phyloP scores from a whole-genome alignment of 2,329 filamentous ascomycete species.

The Aspergillus awamori region DNA sequence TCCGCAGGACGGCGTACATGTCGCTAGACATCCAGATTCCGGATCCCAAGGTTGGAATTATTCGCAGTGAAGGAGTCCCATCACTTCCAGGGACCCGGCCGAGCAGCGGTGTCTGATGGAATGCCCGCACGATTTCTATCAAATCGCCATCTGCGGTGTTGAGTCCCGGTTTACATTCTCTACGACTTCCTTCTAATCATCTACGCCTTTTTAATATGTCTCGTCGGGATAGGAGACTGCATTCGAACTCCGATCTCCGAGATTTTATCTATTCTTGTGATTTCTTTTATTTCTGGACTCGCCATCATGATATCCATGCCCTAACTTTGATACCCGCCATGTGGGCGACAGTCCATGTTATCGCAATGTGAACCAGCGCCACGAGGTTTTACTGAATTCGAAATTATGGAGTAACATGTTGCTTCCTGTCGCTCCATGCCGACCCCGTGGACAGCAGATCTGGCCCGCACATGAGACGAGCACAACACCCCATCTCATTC shows the following conservation, averaged over 20 bases:
- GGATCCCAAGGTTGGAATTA: slow-evolving; percentile 52
- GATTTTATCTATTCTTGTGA: background rate
- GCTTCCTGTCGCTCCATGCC: too few relatives aligned
- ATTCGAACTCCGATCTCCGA: background rate
- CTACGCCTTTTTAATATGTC: background rate
- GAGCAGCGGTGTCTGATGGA: slow-evolving; percentile 29
- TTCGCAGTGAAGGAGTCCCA: slow-evolving; percentile 38
- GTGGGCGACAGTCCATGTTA: background rate
- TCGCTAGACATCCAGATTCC: slow-evolving; percentile 58
- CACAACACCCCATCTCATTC: too few relatives aligned
- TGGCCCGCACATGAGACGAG: too few relatives aligned
- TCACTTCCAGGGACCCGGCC: slow-evolving; percentile 41
- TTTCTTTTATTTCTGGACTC: slow-evolving; percentile 13
- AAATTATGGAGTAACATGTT: too few relatives aligned
- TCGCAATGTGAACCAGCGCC: too few relatives aligned
- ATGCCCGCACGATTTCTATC: background rate
- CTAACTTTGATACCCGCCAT: slow-evolving; percentile 20
- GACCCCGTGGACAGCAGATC: too few relatives aligned
- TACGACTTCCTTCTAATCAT: slow-evolving; percentile 22
- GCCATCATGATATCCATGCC: slow-evolving; percentile 25
- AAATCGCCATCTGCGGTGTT: background rate
- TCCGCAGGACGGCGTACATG: slow-evolving; percentile 86
- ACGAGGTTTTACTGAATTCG: too few relatives aligned
- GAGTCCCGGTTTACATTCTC: slow-evolving; percentile 8
- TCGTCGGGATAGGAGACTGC: background rate